Evolutionary conservation across 306 rosid genomes (phyloP), one percentile per base, ranked within the genome.

Genomic region (Psophocarpus tetragonolobus): DNA sequence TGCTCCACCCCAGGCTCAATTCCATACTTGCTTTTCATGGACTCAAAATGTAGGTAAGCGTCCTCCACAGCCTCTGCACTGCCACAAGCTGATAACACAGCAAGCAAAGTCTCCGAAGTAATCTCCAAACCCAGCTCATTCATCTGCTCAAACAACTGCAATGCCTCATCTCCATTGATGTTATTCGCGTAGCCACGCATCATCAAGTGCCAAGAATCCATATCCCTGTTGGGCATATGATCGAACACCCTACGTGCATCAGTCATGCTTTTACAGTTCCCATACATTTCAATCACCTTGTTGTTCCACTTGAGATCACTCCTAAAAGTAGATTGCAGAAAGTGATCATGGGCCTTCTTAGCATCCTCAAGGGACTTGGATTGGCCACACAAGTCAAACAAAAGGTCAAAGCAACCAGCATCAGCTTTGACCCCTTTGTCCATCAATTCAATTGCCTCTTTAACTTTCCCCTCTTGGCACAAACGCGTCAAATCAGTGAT

Each of bases 231-330:
- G 5, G 91, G 85, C 92, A 94, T 84, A 81, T 91, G 94, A 84
- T 94, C 97, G 41, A 93, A 93, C 88, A 94, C 97, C 47, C 98
- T 88, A 11, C 87, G 89, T 15, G 96, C 92, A 87, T 87, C 97
- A 44, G 84, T 88, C 97, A 88, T 89, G 77, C 93, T 90, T 29
- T 80, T 91, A 71, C 97, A 93, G 53, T 82, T 91, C 32, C 86
- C 92, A 75, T 85, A 88, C 98, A 93, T 90, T 42, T 86, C 94
- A 60, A 93, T 79, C 66, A 91, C 97, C 85, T 87, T 86, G 80
- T 87, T 83, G 48, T 69, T 90, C 87, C 90, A 69, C 58, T 73
- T 78, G 38, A 62, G 78, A 58, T 92, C 95, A 63, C 90, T 78
- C 85, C 98, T 90, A 81, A 26, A 86, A 1, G 84, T 73, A 2